Conservation (phyloP, 164 flowering plant species). For the Berberis vulgaris region DNA sequence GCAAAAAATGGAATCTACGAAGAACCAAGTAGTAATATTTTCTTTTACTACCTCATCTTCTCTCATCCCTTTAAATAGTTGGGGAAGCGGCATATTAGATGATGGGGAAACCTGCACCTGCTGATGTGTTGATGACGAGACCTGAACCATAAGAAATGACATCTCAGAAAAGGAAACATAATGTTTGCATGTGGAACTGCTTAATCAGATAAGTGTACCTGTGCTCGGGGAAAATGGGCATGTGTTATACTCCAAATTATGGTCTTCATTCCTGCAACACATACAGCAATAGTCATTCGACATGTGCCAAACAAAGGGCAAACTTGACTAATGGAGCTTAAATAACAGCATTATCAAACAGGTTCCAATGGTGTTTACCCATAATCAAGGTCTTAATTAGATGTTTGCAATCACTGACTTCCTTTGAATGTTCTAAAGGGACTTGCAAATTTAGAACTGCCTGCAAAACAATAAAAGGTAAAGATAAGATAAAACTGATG, state of each 20-base stretch:
- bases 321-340: too few species aligned
- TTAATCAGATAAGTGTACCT: constrained; percentile 35
- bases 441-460: constrained; percentile 88
- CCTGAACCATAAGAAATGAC: constrained; percentile 29
- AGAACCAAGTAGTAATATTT: not conserved
- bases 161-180: constrained; percentile 7
- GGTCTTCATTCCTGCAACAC: constrained; percentile 88
- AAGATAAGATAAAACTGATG: not conserved
- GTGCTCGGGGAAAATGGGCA: constrained; percentile 78
- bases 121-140: constrained; percentile 42
- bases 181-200: constrained; percentile 1
- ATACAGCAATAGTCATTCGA: constrained; percentile 5
- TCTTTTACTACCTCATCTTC: constrained; percentile 82
- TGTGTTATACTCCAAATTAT: constrained; percentile 97
- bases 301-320: too few species aligned
- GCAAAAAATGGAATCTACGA: not conserved
- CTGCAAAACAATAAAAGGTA: constrained; percentile 41
- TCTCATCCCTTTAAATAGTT: constrained; percentile 81
- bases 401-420: constrained; percentile 91
- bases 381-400: constrained; percentile 91
- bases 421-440: constrained; percentile 87
- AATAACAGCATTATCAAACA: too few species aligned
- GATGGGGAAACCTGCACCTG: constrained; percentile 55
- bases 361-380: constrained; percentile 45
- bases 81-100: constrained; percentile 45